These are phyloP conservation scores for Apiosordaria backusii DNA, from an alignment of 495 filamentous ascomycete species.

Conservation along the genomic window DNA sequence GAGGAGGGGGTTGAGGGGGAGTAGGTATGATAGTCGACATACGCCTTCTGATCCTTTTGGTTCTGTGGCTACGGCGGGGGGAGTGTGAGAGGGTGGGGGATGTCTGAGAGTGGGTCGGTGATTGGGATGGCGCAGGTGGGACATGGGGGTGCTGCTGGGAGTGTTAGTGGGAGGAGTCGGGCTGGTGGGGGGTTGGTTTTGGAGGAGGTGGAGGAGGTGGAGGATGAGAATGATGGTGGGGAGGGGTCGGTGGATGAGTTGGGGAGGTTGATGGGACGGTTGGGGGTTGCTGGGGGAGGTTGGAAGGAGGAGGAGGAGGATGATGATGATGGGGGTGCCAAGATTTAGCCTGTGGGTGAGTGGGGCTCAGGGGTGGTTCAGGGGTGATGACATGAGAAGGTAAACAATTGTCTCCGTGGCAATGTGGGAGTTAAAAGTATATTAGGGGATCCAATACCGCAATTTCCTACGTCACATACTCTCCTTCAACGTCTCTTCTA, in stretches of 20 bases:
- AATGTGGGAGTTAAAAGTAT: too few relatives aligned
- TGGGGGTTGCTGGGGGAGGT: not conserved
- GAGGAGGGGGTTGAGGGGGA: not conserved
- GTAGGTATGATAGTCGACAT: not conserved
- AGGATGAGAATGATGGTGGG: not conserved
- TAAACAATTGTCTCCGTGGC: too few relatives aligned
- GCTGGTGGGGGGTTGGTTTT: not conserved
- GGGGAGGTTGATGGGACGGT: not conserved
- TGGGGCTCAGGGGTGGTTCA: not conserved
- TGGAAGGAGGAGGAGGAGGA: not conserved
- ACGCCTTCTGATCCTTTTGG: not conserved
- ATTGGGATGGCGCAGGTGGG: not conserved
- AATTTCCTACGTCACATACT: too few relatives aligned
- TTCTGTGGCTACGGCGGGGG: not conserved
- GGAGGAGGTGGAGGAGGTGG: not conserved
- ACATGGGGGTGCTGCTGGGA: not conserved
- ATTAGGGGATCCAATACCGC: too few relatives aligned
- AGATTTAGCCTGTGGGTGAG: not conserved
- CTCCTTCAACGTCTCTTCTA: too few relatives aligned
- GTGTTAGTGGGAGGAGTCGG: not conserved
- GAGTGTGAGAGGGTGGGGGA: not conserved
- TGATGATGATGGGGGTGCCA: not conserved
- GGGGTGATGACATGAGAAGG: too few relatives aligned
- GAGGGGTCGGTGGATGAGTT: not conserved
- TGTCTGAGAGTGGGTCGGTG: not conserved